Percentiles rank a stretch among this genome's conserved stretches.
These are phyloP conservation scores for Pichia occidentalis DNA, from an alignment of 805 yeast genomes.

Conservation along the genomic window DNA sequence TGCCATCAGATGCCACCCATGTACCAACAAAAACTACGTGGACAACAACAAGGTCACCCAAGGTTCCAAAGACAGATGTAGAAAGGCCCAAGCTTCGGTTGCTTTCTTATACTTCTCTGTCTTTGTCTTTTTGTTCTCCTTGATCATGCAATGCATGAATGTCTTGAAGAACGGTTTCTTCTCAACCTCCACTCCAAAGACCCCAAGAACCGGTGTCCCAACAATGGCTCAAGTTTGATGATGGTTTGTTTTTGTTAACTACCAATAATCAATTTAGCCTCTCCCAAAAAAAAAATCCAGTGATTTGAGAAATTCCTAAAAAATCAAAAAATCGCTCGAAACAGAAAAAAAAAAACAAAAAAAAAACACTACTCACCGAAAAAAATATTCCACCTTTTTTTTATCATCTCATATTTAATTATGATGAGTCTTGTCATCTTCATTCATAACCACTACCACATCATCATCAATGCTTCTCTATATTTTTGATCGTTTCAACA, in stretches of 20 bases:
- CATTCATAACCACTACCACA: no score
- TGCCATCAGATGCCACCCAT: conserved; percentile 79
- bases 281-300: no score
- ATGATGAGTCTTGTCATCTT: no score
- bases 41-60: conserved; percentile 62
- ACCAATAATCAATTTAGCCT: no score
- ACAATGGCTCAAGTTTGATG: conserved; percentile 85
- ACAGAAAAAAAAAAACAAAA: no score
- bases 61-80: conserved; percentile 80
- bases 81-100: conserved; percentile 83
- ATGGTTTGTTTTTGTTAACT: neutral
- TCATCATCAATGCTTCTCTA: no score
- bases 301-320: no score
- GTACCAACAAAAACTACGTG: conserved; percentile 62
- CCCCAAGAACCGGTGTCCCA: conserved; percentile 80
- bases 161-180: conserved; percentile 52
- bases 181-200: conserved; percentile 45
- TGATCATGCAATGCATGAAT: conserved; percentile 41
- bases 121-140: conserved; percentile 63
- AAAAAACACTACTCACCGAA: no score
- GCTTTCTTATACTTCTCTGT: conserved; percentile 84
- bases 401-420: no score
- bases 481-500: no score
- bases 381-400: no score
- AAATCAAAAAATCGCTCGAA: no score